Base-by-base conservation (phyloP, 306 rosid species). In the Lagenaria siceraria region DNA sequence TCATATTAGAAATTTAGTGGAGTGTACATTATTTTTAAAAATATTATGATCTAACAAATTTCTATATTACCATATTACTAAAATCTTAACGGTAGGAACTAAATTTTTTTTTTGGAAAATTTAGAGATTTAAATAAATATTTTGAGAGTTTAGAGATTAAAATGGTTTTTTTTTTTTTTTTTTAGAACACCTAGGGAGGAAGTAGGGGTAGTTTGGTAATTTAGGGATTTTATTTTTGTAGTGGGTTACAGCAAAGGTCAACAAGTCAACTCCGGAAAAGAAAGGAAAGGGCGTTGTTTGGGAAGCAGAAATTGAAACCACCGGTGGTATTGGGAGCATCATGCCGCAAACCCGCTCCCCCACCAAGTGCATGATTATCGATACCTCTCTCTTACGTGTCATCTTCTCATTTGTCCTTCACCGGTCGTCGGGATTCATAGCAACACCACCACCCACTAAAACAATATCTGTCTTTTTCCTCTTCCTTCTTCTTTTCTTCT, bases 341-440 rank as follows among this genome's bases (percentile, higher is more conserved):
- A 73, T 73, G 77, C 61, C 61, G 77, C 61, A 73, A 73, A 73
- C 77, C 77, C 61, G 77, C 77, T 73, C 77, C 77, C 74, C 77
- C 77, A 73, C 77, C 77, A 73, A 72, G 80, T 22, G 78, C 78
- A 85, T 88, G 84, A 91, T 85, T 84, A 51, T 79, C 56, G 82
- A 82, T 66, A 10, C 69, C 62, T 70, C 79, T 78, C 65, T 49
- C 70, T 33, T 56, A 90, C 97, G 98, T 95, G 98, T 85, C 89
- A 6, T 0, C 0, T 5, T 11, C 6, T 54, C 13, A 88, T 89
- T 90, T 63, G 96, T 1, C 7, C 33, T 19, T 80, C 61, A 8
- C 53, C 7, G 66, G 80, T 87, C 97, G 88, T 88, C 89, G 96
- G 98, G 97, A 95, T 95, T 90, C 96, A 89, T 89, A 87, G 85